phyloP scores from a whole-genome alignment of 139 green algal species.

The Zygnema cylindricum region DNA sequence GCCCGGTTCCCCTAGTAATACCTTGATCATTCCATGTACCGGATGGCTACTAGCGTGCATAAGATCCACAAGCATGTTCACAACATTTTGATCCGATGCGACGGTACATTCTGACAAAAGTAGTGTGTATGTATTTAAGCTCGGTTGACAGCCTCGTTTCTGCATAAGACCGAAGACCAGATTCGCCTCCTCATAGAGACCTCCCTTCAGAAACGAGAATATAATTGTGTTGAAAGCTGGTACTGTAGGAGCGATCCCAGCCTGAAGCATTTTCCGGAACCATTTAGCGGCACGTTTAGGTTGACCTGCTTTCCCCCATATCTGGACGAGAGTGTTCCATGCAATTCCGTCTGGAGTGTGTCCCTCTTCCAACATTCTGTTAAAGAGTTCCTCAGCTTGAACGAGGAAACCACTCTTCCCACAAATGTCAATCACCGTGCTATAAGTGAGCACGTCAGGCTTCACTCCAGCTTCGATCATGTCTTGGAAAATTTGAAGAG shows the following conservation, averaged over 20 bases:
- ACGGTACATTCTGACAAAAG: slow-evolving; percentile 19
- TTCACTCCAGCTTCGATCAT: background rate
- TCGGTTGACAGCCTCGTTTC: background rate
- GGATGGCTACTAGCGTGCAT: slow-evolving; percentile 18
- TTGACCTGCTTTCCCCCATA: slow-evolving; percentile 20
- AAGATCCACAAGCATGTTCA: slow-evolving; percentile 16
- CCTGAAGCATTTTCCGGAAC: slow-evolving; percentile 26
- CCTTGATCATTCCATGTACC: slow-evolving; percentile 12
- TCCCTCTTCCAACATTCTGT: slow-evolving; percentile 27
- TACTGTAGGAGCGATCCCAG: background rate
- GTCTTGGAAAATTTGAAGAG: background rate
- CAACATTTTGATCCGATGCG: background rate
- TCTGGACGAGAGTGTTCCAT: slow-evolving; percentile 42
- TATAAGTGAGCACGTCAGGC: slow-evolving; percentile 32
- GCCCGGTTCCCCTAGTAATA: slow-evolving; percentile 1
- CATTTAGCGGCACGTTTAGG: background rate
- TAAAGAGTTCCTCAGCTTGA: slow-evolving; percentile 30
- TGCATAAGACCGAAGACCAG: slow-evolving; percentile 6
- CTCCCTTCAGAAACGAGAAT: background rate
- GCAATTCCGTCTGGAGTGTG: slow-evolving; percentile 23
- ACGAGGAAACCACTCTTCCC: background rate
- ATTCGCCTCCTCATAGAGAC: slow-evolving; percentile 7
- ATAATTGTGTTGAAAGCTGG: slow-evolving; percentile 42
- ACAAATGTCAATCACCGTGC: slow-evolving; percentile 18
- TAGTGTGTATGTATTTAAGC: slow-evolving; percentile 41